Conservation (phyloP, 352 stramenopile species). For the Phytopythium kandeliae region DNA sequence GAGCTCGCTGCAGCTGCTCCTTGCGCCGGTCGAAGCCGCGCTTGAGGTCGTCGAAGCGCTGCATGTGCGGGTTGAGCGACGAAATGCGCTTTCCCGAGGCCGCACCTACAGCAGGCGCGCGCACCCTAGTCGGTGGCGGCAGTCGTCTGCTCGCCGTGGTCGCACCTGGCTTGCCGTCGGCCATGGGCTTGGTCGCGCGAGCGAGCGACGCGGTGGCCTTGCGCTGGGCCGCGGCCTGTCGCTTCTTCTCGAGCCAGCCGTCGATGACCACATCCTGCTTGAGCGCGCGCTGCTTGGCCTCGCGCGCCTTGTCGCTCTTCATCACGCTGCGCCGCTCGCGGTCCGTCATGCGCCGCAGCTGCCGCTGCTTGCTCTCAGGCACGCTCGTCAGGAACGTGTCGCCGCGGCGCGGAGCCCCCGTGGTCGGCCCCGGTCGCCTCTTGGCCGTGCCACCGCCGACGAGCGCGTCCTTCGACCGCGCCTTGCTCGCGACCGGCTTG, state of each 20-base stretch:
- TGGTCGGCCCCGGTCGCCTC: conserved; percentile 2
- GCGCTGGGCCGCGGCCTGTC: conserved; percentile 45
- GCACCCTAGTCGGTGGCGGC: conserved; percentile 35
- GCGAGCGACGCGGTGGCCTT: conserved; percentile 32
- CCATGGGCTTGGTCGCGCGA: conserved; percentile 6
- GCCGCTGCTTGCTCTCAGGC: conserved; percentile 52
- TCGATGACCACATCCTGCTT: conserved; percentile 76
- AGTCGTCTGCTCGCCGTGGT: conserved; percentile 12
- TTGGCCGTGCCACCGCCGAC: background rate
- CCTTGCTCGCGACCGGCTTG: conserved; percentile 29
- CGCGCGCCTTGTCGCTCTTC: conserved; percentile 49
- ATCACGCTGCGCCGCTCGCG: conserved; percentile 49
- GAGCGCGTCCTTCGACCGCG: conserved; percentile 20
- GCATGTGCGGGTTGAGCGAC: conserved; percentile 35
- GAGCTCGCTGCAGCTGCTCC: conserved; percentile 29
- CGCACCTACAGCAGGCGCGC: conserved; percentile 32
- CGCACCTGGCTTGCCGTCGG: background rate
- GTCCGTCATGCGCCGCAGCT: conserved; percentile 60
- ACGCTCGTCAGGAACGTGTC: conserved; percentile 58
- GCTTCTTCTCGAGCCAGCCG: conserved; percentile 67
- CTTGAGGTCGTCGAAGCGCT: conserved; percentile 66
- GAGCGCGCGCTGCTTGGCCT: conserved; percentile 21
- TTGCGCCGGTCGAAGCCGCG: conserved; percentile 51
- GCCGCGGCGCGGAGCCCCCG: conserved; percentile 1
- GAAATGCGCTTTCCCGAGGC: conserved; percentile 48